phyloP scores from a whole-genome alignment of 148 eudicot species.

The Agrostemma githago region DNA sequence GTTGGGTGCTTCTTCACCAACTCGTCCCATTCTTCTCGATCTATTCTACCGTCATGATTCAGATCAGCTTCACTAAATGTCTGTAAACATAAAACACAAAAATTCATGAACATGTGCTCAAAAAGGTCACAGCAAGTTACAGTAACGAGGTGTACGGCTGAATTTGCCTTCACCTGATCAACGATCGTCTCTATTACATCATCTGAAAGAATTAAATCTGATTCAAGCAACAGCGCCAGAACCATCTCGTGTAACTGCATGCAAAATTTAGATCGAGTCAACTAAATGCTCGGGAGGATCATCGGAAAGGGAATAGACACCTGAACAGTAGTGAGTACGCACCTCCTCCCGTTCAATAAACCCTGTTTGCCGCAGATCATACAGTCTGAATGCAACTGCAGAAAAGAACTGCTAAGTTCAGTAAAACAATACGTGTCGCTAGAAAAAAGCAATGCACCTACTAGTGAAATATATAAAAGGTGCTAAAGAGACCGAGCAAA shows the following conservation, averaged over 20 bases:
- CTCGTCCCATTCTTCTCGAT: slow-evolving; percentile 82
- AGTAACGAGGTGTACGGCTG: not conserved
- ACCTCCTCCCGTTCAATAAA: slow-evolving; percentile 89
- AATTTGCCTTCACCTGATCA: slow-evolving; percentile 44
- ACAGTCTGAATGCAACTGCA: slow-evolving; percentile 79
- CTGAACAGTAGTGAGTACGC: slow-evolving; percentile 8
- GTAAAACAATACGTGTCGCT: not conserved
- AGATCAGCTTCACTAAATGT: slow-evolving; percentile 71
- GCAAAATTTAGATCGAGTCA: slow-evolving; percentile 6
- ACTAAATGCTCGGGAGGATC: not conserved
- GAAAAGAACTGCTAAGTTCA: slow-evolving; percentile 9
- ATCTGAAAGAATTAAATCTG: slow-evolving; percentile 58
- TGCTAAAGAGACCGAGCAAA: not conserved
- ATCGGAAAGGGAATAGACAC: no score
- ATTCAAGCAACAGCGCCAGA: slow-evolving; percentile 58
- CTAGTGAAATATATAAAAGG: not conserved
- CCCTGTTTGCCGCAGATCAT: slow-evolving; percentile 68
- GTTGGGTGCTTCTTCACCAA: slow-evolving; percentile 75
- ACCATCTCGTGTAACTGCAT: slow-evolving; percentile 83
- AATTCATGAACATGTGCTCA: not conserved
- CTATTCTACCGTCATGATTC: slow-evolving; percentile 75
- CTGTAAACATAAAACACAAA: slow-evolving; percentile 27
- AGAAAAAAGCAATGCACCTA: not conserved
- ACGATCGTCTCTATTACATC: slow-evolving; percentile 58
- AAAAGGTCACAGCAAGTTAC: not conserved